These are phyloP conservation scores for Leccinum subtestaceum DNA, from an alignment of 768 basidiomycete species.

Conservation along the genomic window DNA sequence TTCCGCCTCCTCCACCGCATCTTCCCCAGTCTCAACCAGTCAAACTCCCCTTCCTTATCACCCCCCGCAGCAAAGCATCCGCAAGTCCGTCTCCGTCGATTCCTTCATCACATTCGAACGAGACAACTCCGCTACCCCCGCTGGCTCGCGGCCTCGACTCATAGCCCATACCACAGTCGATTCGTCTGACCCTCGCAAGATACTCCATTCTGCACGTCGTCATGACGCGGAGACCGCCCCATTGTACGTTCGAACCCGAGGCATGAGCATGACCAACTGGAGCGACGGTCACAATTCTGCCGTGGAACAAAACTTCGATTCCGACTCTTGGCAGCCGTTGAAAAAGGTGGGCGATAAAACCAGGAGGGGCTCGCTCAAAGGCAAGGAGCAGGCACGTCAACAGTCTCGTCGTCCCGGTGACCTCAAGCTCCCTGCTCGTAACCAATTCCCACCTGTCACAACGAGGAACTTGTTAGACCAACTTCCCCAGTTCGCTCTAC, in stretches of 20 bases:
- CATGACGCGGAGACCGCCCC: conserved; percentile 26
- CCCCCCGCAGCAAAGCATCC: conserved; percentile 38
- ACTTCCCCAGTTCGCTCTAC: conserved; percentile 34
- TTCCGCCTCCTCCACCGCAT: conserved; percentile 43
- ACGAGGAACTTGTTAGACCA: conserved; percentile 32
- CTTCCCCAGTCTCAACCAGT: conserved; percentile 32
- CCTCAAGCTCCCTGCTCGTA: conserved; percentile 59
- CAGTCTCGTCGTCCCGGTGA: conserved; percentile 51
- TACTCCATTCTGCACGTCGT: conserved; percentile 26
- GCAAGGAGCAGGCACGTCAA: conserved; percentile 40
- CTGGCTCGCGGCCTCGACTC: conserved; percentile 38
- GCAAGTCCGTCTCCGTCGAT: conserved; percentile 77
- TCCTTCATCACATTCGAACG: conserved; percentile 57
- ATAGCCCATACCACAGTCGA: conserved; percentile 36
- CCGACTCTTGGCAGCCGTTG: conserved; percentile 49
- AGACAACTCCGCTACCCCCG: conserved; percentile 31
- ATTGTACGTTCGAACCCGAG: conserved; percentile 48
- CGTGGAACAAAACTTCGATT: conserved; percentile 46
- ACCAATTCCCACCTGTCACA: conserved; percentile 38
- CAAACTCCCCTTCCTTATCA: conserved; percentile 14
- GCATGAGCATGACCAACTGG: conserved; percentile 52
- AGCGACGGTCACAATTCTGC: conserved; percentile 41
- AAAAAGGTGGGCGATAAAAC: conserved; percentile 41
- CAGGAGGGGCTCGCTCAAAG: conserved; percentile 48
- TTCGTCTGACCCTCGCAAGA: conserved; percentile 32